Evolutionary conservation across 2,329 filamentous ascomycete genomes (phyloP), one percentile per base, ranked within the genome.

Genomic region (Stagonosporopsis chrysanthemi): DNA sequence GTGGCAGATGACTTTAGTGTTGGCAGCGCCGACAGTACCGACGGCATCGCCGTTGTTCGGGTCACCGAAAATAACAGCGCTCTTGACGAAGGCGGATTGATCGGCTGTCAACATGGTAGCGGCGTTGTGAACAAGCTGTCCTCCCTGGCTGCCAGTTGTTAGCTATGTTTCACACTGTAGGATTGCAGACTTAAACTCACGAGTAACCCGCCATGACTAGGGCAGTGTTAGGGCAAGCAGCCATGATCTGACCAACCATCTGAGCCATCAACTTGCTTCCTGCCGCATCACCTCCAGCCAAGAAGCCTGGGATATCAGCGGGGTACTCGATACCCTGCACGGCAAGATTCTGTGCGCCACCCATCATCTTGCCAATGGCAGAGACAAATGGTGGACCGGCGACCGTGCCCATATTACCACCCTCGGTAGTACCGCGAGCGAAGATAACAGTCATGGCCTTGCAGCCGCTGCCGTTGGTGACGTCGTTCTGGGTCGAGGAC

Each of bases 291-390:
- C 82, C 83, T 6, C 80, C 79, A 12, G 71, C 72, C 4, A 82
- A 67, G 60, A 82, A 83, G 0, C 82, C 82, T 3, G 64, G 60
- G 11, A 75, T 54, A 31, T 67, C 62, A n/a, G 83, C 84, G 2
- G 79, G 72, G 64, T 86, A 86, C 29, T 81, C 74, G 19, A 86
- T 80, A 47, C 84, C 84, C 70, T 86, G 84, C 11, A 84, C 78
- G 2, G 80, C 80, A 8, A 85, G 67, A 51, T 80, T 78, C 38
- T 71, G 72, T 6, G 70, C 73, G 17, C 79, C 72, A 14, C 78
- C 55, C 60, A 84, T 71, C 47, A 71, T 66, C 4, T 65, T 43
- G 8, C 74, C 75, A 1, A 86, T 67, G 2, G 79, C 78, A 35
- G 78, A 71, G 58, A 83, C 81, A 61, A 86, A 81, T 1, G 81